Conservation (phyloP, 2,329 filamentous ascomycete genomes). For the Aspergillus sp. region DNA sequence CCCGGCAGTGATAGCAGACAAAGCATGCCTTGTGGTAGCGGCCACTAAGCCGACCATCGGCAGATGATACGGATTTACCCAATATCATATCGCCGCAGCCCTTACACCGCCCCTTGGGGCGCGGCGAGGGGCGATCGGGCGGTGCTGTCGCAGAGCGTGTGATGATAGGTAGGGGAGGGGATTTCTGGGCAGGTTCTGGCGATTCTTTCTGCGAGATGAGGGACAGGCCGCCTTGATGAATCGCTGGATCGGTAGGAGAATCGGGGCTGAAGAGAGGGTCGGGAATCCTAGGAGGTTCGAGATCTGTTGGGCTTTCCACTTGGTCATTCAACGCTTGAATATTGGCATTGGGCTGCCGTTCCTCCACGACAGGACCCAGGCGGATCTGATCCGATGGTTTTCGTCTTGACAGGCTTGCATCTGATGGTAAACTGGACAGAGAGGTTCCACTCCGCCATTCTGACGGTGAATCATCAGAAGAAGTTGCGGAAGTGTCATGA, state of each 20-base stretch:
- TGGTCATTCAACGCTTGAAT: constrained; percentile 6
- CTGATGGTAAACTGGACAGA: constrained; percentile 53
- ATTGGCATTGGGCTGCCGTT: constrained; percentile 38
- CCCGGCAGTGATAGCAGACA: constrained; percentile 76
- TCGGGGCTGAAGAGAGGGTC: constrained; percentile 33
- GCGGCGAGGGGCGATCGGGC: constrained; percentile 37
- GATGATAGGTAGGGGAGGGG: constrained; percentile 5
- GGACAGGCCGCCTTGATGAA: constrained; percentile 36
- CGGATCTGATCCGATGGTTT: constrained; percentile 32
- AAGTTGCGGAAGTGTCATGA: constrained; percentile 63
- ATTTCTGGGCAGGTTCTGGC: constrained; percentile 3
- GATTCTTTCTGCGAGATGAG: constrained; percentile 20
- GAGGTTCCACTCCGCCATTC: constrained; percentile 59
- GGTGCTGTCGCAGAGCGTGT: constrained; percentile 16
- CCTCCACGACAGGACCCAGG: constrained; percentile 52
- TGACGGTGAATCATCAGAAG: constrained; percentile 58
- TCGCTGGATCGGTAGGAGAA: constrained; percentile 46
- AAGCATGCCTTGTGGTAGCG: constrained; percentile 96
- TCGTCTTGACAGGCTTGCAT: constrained; percentile 22
- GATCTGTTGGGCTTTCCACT: constrained; percentile 16
- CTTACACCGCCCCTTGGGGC: constrained; percentile 71
- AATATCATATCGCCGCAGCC: constrained; percentile 73
- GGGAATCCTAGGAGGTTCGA: constrained; percentile 27
- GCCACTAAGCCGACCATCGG: constrained; percentile 84
- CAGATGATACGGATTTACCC: constrained; percentile 90